These are phyloP conservation scores for Davidsoniella eucalypti DNA, from an alignment of 2,329 filamentous ascomycete genomes.

Conservation along the genomic window DNA sequence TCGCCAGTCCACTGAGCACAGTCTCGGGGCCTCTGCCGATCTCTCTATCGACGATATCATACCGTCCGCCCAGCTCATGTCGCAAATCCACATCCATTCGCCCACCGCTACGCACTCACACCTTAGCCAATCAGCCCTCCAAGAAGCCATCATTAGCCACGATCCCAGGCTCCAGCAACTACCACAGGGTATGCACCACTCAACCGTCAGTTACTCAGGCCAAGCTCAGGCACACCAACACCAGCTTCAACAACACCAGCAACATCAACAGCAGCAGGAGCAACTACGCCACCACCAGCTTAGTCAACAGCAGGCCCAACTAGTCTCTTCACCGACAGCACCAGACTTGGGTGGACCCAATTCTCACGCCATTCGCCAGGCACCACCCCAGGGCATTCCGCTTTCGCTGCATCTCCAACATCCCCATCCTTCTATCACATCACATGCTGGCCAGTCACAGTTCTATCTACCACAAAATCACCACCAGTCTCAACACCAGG, in stretches of 20 bases:
- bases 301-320: background rate
- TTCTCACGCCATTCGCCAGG: conserved; percentile 10
- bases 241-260: conserved; percentile 1
- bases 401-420: conserved; percentile 1
- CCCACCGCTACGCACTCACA: background rate
- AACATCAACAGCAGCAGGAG: background rate
- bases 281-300: background rate
- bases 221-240: background rate
- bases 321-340: conserved; percentile 5
- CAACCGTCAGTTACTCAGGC: background rate
- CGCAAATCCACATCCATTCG: conserved; percentile 8
- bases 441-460: background rate
- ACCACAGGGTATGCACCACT: background rate
- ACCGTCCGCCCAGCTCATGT: background rate
- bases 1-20: background rate
- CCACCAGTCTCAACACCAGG: conserved; percentile 4
- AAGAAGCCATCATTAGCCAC: background rate
- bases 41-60: background rate
- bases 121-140: background rate
- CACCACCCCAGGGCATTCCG: conserved; percentile 2
- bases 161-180: background rate
- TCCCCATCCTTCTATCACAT: conserved; percentile 4
- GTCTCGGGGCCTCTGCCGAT: background rate
- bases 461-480: conserved; percentile 5
- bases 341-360: conserved; percentile 5